Base-by-base conservation (phyloP, 352 stramenopile species). In the Globisporangium cystogenes region DNA sequence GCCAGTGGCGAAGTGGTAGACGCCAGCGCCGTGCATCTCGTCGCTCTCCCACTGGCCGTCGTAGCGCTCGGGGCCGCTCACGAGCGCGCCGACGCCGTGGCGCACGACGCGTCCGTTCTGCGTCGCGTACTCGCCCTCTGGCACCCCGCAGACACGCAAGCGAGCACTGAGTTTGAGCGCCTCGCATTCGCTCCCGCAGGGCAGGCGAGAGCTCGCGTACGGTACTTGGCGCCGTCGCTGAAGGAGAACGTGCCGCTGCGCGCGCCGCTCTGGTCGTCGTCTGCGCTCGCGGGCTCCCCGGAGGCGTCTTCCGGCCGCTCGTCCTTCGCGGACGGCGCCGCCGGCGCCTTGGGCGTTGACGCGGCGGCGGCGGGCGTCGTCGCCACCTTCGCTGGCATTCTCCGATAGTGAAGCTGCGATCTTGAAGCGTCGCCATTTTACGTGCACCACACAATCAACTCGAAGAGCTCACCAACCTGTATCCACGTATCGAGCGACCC, bases 1-100 rank as follows among this genome's bases (percentile, higher is more conserved):
- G 20, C 85, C 79, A 10, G 78, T 83, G 18, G 81, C 85, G 36
- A 92, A 92, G 21, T 39, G 44, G 53, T 87, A 90, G 6, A 70
- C 56, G 39, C 82, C 82, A 5, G 53, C 61, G 40, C 81, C 79
- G 48, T 90, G 74, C 82, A 93, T 93, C 29, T 67, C 53, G 58
- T 93, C 79, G 10, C 68, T 63, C 11, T 74, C 57, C 79, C 79
- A 93, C 33, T 73, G 57, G 33, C 78, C 76, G 8, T 78, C 63
- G 59, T 89, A 92, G 50, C 53, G 66, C 67, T 92, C 81, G 0
- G 76, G 74, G 4, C 81, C 81, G 44, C 67, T 74, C 56, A 63
- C 59, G 53, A 74, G 77, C 26, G 51, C 59, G 15, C 81, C 81
- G 24, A 69, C 53, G 3, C 78, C 81, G 16, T 87, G 75, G 24